These are phyloP conservation scores for Torulaspora delbrueckii DNA, from an alignment of 805 yeast species.

Conservation along the genomic window DNA sequence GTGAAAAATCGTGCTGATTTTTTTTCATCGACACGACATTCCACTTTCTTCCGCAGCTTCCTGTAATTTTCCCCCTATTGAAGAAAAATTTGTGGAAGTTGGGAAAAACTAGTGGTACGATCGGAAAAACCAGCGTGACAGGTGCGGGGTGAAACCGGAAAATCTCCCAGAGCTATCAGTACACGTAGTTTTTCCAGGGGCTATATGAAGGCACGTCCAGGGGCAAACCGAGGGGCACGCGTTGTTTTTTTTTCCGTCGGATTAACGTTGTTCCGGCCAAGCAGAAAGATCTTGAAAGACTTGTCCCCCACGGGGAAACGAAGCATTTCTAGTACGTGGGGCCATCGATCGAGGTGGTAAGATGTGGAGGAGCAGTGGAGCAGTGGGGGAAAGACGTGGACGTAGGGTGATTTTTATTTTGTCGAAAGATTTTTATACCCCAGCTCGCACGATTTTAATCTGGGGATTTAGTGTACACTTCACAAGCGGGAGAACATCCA, in stretches of 20 bases:
- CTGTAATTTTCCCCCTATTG: conserved; percentile 6
- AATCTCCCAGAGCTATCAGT: background rate
- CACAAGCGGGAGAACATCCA: too few species aligned
- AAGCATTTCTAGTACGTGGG: background rate
- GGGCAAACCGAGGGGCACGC: background rate
- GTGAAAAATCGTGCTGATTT: background rate
- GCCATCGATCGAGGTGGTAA: background rate
- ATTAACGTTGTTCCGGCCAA: background rate
- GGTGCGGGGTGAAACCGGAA: background rate
- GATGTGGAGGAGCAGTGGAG: too few species aligned
- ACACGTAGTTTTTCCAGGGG: conserved; percentile 1
- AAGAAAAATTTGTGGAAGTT: background rate
- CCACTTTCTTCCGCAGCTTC: conserved; percentile 9
- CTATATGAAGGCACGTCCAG: background rate
- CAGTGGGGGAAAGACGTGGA: too few species aligned
- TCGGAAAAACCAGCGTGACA: background rate
- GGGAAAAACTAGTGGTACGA: background rate
- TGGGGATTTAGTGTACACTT: too few species aligned
- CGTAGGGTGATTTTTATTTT: too few species aligned
- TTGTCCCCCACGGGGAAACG: background rate
- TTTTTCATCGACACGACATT: conserved; percentile 2
- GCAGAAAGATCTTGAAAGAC: too few species aligned
- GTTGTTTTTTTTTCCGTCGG: background rate
- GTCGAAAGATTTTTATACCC: too few species aligned
- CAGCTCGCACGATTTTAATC: too few species aligned